These are phyloP conservation scores for Xerophyta viscosa DNA, from an alignment of 106 monocot species.

Conservation along the genomic window DNA sequence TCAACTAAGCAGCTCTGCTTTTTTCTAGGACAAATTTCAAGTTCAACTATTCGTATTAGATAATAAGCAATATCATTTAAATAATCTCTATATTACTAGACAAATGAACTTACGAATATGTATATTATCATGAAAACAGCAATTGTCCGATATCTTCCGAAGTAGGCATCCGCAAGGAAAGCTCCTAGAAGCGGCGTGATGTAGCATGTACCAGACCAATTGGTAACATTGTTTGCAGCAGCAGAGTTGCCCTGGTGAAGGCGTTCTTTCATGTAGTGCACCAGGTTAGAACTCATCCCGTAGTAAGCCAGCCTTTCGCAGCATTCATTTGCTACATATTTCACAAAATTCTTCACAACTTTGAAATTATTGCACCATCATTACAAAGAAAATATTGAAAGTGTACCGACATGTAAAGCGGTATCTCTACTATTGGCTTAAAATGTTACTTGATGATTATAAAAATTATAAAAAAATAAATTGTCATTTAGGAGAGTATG, in stretches of 20 bases:
- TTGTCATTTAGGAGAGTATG: background rate
- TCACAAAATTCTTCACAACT: background rate
- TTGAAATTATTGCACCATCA: too few species aligned
- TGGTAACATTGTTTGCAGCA: conserved; percentile 42
- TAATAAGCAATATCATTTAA: too few species aligned
- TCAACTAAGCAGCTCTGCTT: too few species aligned
- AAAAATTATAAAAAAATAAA: background rate
- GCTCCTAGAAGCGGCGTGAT: conserved; percentile 37
- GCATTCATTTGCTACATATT: conserved; percentile 32
- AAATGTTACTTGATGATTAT: too few species aligned
- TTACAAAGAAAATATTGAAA: too few species aligned
- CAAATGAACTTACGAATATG: too few species aligned
- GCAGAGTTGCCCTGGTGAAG: conserved; percentile 21
- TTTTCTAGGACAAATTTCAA: too few species aligned
- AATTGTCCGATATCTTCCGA: conserved; percentile 45
- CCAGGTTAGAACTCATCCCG: conserved; percentile 54
- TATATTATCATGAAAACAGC: too few species aligned
- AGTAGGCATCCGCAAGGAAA: conserved; percentile 51
- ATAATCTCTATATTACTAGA: too few species aligned
- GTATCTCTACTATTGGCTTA: too few species aligned
- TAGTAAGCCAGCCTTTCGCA: conserved; percentile 52
- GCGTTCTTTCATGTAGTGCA: conserved; percentile 37
- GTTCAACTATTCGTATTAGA: too few species aligned
- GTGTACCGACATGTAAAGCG: too few species aligned
- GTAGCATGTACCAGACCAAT: conserved; percentile 55